Base-by-base conservation (phyloP, 331 rosid genomes). In the Acacia concinna region DNA sequence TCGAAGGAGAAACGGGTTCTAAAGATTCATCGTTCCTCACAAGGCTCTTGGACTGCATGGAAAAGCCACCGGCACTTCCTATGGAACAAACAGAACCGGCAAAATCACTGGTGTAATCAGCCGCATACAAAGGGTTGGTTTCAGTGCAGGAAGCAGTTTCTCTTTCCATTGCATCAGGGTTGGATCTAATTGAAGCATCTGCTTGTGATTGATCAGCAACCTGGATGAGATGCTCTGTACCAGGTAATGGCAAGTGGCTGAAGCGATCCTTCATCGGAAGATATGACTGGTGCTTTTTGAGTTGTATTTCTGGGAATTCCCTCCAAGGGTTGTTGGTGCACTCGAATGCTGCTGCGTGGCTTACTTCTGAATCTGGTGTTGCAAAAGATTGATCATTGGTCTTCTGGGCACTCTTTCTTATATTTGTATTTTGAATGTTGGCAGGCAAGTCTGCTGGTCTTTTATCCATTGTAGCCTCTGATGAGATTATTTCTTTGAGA, bases 201-300 rank as follows among this genome's bases (percentile, higher is more conserved):
- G 93, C 66, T 43, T 81, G 90, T 51, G 81, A 75, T 51, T 75
- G 78, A 64, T 90, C 83, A 71, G 43, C 84, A 71, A 56, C 84
- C 54, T 86, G 92, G 81, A 85, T 60, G 66, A 78, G 83, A 56
- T 51, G 77, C 67, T 54, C 77, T 0, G 77, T 77, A 44, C 76
- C 88, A 32, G 75, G 84, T 27, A 79, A 76, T 68, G 87, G 88
- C 52, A 85, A 82, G 76, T 85, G 89, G 78, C 70, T 84, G 86
- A 86, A 87, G 86, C 84, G 84, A 66, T 79, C 87, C 47, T 86
- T 82, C 23, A 52, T 81, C 21, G 75, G 87, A 69, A 81, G 73
- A 68, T 68, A 73, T 11, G 90, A 72, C 86, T 83, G 85, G 6
- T 64, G 84, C 77, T 87, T 89, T 25, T 83, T 79, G 80, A 83